These are phyloP conservation scores for Protomyces arabidopsidicola DNA, from an alignment of 1,139 yeast species.

Conservation along the genomic window DNA sequence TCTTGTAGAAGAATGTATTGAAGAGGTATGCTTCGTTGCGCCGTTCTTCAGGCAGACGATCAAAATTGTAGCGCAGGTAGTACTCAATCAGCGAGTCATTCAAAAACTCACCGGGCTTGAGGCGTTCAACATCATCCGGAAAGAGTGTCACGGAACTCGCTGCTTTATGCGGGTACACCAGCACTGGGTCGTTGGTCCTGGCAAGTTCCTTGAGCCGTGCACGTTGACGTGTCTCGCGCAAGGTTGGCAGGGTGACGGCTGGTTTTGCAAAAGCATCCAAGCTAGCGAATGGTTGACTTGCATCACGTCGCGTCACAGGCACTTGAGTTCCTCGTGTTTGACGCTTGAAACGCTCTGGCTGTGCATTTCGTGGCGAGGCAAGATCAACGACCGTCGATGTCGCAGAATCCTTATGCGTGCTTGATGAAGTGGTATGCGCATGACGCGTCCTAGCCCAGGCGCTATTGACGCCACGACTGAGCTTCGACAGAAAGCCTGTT, in stretches of 20 bases:
- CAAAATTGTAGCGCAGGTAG: constrained; percentile 37
- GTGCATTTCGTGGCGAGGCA: too few species aligned
- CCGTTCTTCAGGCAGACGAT: constrained; percentile 5
- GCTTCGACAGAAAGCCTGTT: too few species aligned
- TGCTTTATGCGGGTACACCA: constrained; percentile 33
- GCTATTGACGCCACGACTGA: too few species aligned
- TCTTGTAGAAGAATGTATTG: constrained; percentile 79
- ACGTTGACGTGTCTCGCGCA: neutral
- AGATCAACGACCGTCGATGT: too few species aligned
- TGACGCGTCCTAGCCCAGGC: too few species aligned
- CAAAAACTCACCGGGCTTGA: constrained; percentile 42
- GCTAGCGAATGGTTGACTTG: neutral
- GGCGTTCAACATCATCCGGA: constrained; percentile 39
- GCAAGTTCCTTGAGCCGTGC: neutral
- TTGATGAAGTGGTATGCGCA: too few species aligned
- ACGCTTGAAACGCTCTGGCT: too few species aligned
- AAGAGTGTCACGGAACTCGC: constrained; percentile 37
- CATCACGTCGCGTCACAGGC: neutral
- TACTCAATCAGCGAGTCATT: constrained; percentile 46
- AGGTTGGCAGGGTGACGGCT: neutral
- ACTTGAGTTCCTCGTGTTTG: neutral
- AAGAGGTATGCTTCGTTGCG: constrained; percentile 48
- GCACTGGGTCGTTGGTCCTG: constrained; percentile 13
- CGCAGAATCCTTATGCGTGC: too few species aligned
- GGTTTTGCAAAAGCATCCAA: neutral